These are phyloP conservation scores for Suillus alpinus DNA, from an alignment of 768 basidiomycete genomes.

Conservation along the genomic window DNA sequence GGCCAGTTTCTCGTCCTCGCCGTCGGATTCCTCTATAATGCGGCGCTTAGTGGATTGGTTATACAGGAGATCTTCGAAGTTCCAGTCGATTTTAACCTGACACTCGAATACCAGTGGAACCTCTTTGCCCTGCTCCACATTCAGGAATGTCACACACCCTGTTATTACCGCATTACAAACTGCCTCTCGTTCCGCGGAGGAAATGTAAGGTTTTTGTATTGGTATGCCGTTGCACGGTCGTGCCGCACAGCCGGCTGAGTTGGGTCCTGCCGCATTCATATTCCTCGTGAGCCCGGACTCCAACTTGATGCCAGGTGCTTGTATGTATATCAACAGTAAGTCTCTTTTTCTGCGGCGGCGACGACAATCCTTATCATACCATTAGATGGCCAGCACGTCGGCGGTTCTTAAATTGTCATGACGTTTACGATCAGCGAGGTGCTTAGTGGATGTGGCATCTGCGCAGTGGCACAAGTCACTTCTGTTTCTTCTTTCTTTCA, in stretches of 20 bases:
- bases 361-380: not conserved
- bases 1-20: too few species aligned
- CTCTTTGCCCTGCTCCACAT: too few species aligned
- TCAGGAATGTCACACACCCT: too few species aligned
- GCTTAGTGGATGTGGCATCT: not conserved
- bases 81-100: too few species aligned
- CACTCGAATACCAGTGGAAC: too few species aligned
- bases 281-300: conserved; percentile 48
- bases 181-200: conserved; percentile 47
- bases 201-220: conserved; percentile 54
- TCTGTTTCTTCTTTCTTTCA: too few species aligned
- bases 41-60: too few species aligned
- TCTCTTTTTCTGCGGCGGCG: conserved; percentile 2
- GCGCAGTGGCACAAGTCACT: not conserved
- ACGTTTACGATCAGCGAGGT: too few species aligned
- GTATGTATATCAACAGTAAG: conserved; percentile 33
- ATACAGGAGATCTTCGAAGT: too few species aligned
- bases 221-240: conserved; percentile 48
- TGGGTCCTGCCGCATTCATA: conserved; percentile 51
- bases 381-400: conserved; percentile 9
- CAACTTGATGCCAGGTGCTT: conserved; percentile 38
- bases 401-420: conserved; percentile 9
- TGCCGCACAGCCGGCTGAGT: conserved; percentile 51
- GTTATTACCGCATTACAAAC: conserved; percentile 60
- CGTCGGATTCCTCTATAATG: too few species aligned